A percentile compares a stretch with the other conserved stretches of the same genome.
Conservation (phyloP, 1,284 basidiomycete genomes). For the Cryptococcus wingfieldii region DNA sequence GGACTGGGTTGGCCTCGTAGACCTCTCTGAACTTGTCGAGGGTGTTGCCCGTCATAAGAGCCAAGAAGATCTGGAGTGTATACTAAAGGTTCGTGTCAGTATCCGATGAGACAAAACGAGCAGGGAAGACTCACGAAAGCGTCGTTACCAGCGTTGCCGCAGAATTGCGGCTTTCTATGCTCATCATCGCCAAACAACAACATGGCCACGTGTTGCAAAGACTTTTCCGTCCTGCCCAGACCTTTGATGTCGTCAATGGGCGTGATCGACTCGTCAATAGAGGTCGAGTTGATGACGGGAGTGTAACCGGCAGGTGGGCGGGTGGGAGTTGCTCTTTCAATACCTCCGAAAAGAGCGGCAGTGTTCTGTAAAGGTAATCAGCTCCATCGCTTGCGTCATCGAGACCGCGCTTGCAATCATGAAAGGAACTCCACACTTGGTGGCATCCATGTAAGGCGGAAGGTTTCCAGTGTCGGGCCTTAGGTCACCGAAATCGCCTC, state of each 20-base stretch:
- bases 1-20: slow-evolving; percentile 7
- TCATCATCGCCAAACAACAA: slow-evolving; percentile 22
- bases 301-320: background rate
- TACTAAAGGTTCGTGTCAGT: slow-evolving; percentile 13
- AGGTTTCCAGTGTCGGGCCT: slow-evolving; percentile 18
- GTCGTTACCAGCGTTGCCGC: slow-evolving; percentile 37
- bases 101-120: background rate
- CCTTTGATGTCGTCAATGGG: background rate
- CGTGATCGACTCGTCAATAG: slow-evolving; percentile 1
- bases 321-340: slow-evolving; percentile 18
- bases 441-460: slow-evolving; percentile 19
- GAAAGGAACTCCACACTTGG: slow-evolving; percentile 23
- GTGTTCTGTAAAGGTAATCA: slow-evolving; percentile 24
- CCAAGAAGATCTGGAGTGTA: slow-evolving; percentile 22
- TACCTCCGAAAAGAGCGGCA: slow-evolving; percentile 31
- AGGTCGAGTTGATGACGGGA: background rate
- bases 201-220: slow-evolving; percentile 20
- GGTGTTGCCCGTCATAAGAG: slow-evolving; percentile 17
- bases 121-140: slow-evolving; percentile 26
- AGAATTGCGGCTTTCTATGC: slow-evolving; percentile 9
- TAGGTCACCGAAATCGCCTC: slow-evolving; percentile 18
- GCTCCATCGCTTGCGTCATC: too few relatives aligned
- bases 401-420: slow-evolving; percentile 23
- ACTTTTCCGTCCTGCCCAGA: slow-evolving; percentile 9
- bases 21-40: slow-evolving; percentile 22